A percentile compares a stretch with the other conserved stretches of the same genome.
Evolutionary conservation across 2,329 filamentous ascomycete species (phyloP).

Genomic region (Claviceps citrina): DNA sequence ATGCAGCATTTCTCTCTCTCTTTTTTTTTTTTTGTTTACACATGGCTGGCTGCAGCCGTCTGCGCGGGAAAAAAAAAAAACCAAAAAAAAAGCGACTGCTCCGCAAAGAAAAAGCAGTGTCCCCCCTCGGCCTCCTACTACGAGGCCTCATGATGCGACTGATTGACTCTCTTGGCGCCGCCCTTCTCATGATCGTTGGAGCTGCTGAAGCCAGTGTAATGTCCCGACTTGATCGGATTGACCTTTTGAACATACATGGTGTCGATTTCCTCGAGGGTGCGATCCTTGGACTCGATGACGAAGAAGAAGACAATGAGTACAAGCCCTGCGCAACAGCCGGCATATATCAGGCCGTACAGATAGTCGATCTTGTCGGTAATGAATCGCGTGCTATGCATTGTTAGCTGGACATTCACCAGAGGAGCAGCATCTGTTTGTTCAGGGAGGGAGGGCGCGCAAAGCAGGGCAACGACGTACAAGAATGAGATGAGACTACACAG

Average conservation of each 20-base stretch:
- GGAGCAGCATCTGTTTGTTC: too few species aligned
- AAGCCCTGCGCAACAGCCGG: conserved; percentile 47
- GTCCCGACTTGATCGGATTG: conserved; percentile 30
- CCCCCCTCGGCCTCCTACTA: too few species aligned
- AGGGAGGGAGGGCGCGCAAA: too few species aligned
- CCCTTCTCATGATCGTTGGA: conserved; percentile 4
- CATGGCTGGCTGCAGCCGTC: too few species aligned
- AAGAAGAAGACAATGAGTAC: conserved; percentile 59
- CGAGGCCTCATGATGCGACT: background rate
- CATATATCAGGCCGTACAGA: conserved; percentile 57
- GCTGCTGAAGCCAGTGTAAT: conserved; percentile 11
- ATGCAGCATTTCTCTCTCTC: too few species aligned
- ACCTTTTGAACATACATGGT: conserved; percentile 50
- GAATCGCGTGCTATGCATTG: conserved; percentile 42
- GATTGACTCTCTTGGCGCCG: conserved; percentile 2
- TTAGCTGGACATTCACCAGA: conserved; percentile 11
- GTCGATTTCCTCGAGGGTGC: conserved; percentile 61
- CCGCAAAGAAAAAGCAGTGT: too few species aligned
- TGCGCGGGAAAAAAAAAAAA: too few species aligned
- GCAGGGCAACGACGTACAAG: conserved; percentile 20
- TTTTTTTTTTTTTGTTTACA: too few species aligned
- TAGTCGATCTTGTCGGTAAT: conserved; percentile 56
- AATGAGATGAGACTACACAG: conserved; percentile 26
- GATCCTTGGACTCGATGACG: conserved; percentile 56
- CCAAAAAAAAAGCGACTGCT: too few species aligned